phyloP scores from a whole-genome alignment of 2,329 filamentous ascomycete genomes.

The Arachnomyces sp. region DNA sequence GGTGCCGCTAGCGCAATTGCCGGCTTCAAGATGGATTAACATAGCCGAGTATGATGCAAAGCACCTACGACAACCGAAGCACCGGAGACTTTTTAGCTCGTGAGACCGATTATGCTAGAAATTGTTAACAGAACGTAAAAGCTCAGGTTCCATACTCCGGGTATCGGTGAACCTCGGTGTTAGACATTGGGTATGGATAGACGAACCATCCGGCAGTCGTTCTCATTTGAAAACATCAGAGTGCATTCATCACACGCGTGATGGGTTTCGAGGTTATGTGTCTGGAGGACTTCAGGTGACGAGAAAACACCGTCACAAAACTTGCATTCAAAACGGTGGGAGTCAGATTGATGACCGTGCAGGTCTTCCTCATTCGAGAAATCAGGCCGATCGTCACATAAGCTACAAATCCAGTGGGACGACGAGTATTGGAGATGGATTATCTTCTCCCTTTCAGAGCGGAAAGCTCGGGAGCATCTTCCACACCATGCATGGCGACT shows the following conservation, averaged over 20 bases:
- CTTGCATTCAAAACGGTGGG: no score
- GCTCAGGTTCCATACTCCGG: not conserved
- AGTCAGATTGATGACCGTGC: not conserved
- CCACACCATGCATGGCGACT: constrained; percentile 5
- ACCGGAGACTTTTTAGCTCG: constrained; percentile 9
- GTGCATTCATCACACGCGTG: constrained; percentile 11
- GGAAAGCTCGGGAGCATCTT: constrained; percentile 5
- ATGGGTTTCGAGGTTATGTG: constrained; percentile 9
- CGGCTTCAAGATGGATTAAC: constrained; percentile 20
- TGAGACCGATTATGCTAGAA: constrained; percentile 16
- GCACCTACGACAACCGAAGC: constrained; percentile 14
- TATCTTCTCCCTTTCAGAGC: not conserved
- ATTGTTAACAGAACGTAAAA: not conserved
- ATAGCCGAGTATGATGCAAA: constrained; percentile 18
- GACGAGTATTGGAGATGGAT: constrained; percentile 5
- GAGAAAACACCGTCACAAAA: constrained; percentile 2
- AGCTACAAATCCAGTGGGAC: constrained; percentile 7
- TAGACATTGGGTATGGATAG: not conserved
- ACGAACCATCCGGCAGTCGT: constrained; percentile 13
- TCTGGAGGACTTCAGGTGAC: constrained; percentile 1
- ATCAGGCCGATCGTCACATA: constrained; percentile 6
- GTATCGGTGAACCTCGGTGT: not conserved
- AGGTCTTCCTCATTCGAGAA: constrained; percentile 1
- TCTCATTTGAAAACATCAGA: constrained; percentile 9
- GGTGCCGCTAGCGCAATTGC: constrained; percentile 12